Conservation (phyloP, 169 alveolate genomes). For the Perkinsus olseni region DNA sequence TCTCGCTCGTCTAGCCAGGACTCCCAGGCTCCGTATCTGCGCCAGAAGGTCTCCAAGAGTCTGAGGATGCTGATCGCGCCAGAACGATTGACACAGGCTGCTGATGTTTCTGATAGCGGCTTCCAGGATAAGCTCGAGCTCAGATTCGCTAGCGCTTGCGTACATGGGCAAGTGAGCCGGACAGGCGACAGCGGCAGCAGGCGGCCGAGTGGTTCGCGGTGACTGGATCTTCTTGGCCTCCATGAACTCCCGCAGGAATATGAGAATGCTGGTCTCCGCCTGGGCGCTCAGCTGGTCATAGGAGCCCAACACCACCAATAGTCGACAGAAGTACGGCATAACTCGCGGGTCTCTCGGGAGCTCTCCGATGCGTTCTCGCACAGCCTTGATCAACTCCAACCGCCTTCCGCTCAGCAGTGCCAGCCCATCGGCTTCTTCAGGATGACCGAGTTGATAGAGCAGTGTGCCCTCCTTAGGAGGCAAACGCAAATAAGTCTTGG, state of each 20-base stretch:
- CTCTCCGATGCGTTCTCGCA: not conserved
- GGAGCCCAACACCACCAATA: not conserved
- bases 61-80: not conserved
- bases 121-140: not conserved
- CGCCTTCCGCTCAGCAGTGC: not conserved
- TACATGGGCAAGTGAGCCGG: not conserved
- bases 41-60: not conserved
- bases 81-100: not conserved
- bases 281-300: not conserved
- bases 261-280: not conserved
- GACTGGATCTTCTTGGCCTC: not conserved
- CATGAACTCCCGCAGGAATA: not conserved
- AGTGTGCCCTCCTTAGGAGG: not conserved
- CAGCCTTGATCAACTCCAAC: not conserved
- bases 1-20: not conserved
- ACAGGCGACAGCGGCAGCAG: not conserved
- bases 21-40: not conserved
- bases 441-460: not conserved
- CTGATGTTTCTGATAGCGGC: not conserved
- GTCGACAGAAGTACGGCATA: not conserved
- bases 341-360: not conserved
- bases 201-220: not conserved
- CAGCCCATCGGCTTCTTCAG: not conserved
- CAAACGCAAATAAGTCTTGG: not conserved
- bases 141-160: not conserved